Base-by-base conservation (phyloP, 2,329 filamentous ascomycete genomes). In the Cephalotrichum gorgonifer region DNA sequence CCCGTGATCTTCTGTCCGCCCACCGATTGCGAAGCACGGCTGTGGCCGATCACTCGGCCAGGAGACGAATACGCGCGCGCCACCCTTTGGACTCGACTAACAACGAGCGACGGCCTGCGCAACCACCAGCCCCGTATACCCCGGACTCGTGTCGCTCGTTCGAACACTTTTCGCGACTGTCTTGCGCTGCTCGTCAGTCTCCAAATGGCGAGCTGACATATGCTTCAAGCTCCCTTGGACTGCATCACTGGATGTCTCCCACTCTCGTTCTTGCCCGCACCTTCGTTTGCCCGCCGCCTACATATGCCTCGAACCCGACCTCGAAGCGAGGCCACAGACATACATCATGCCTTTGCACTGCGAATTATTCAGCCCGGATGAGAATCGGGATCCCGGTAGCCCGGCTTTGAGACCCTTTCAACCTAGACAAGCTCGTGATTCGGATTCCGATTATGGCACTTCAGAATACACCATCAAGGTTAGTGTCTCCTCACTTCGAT, bases 41-140 rank as follows among this genome's bases (percentile, higher is more conserved):
- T 44, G 43, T 31, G 43, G 43, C 43, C 43, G 43, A n/a, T 44
- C 6, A 23, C 43, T 44, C 43, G 43, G 43, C 43, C 43, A 44
- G 26, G 6, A 26, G 25, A 44, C 41, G 23, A 43, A 22, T 23
- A 7, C 20, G 20, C 35, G 17, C 20, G 17, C 17, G 17, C 33
- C 6, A n/a, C n/a, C 33, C 35, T 15, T 33, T 4, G 12, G 12
- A 20, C 9, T 39, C n/a, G n/a, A 39, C 35, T 22, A 20, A 39
- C 35, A 20, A 20, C 35, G n/a, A 20, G 30, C 12, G 15, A 12
- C 30, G 30, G 30, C 30, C 12, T 3, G 30, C 30, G 30, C 30
- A 4, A 31, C 11, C 12, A 12, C 12, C 27, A 30, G 12, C 30
- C 30, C 30, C 11, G 30, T 11, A 4, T 31, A 4, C 15, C 30